phyloP scores from a whole-genome alignment of 805 yeast species.

The Alloascoidea africana region DNA sequence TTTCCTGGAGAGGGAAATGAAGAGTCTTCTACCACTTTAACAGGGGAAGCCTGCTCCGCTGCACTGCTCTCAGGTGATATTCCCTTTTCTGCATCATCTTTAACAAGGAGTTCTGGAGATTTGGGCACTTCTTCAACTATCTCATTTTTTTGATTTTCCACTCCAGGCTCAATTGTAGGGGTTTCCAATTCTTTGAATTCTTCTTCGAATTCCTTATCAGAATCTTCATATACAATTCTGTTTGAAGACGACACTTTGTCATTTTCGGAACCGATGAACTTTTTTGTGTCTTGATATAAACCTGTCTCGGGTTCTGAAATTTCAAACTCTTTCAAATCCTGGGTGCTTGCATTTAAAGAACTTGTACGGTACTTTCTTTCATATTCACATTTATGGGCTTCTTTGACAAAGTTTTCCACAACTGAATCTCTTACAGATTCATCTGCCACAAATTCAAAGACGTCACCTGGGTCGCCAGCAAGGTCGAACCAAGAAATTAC shows the following conservation, averaged over 20 bases:
- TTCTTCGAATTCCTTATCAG: background rate
- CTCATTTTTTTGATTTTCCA: background rate
- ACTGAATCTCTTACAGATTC: conserved; percentile 28
- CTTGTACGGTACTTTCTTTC: conserved; percentile 56
- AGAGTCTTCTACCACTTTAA: conserved; percentile 6
- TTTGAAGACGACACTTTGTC: background rate
- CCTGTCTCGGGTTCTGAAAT: conserved; percentile 4
- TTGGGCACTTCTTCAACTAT: background rate
- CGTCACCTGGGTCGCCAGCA: conserved; percentile 78
- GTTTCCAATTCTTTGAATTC: background rate
- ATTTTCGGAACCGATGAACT: too few species aligned
- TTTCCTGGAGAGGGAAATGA: too few species aligned
- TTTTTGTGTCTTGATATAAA: background rate
- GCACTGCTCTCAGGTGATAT: background rate
- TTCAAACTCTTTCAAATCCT: conserved; percentile 44
- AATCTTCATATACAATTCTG: background rate
- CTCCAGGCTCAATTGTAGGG: background rate
- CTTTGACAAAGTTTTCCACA: conserved; percentile 32
- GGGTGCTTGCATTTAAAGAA: conserved; percentile 26
- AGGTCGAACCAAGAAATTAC: conserved; percentile 70
- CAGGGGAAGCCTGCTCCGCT: background rate
- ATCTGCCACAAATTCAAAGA: conserved; percentile 66
- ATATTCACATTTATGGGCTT: conserved; percentile 52
- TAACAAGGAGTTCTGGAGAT: too few species aligned
- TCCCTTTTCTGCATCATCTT: too few species aligned